Evolutionary conservation across 306 rosid species (phyloP), one percentile per base, ranked within the genome.

Genomic region (Macrotyloma uniflorum): DNA sequence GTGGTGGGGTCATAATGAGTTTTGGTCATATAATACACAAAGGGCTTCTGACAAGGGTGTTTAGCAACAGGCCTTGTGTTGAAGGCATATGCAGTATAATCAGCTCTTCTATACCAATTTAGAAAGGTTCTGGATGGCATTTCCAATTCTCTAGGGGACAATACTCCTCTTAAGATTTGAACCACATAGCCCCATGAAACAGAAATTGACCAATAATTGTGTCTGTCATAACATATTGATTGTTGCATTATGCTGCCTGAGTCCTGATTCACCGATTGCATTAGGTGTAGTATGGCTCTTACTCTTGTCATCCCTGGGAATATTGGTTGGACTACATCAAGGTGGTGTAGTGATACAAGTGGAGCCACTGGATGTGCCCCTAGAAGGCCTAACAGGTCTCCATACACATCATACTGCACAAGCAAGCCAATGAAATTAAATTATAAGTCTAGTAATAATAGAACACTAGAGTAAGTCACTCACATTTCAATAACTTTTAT

Each of bases 361-460:
- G 98, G 98, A 16, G 96, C 72, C 72, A 93, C 90, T 0, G 96
- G 98, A 83, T 95, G 99, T 33, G 97, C 96, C 16, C 90, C 90
- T 19, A 91, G 54, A 59, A 95, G 98, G 2, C 98, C 98, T 75
- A 90, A 14, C 10, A 93, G 81, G 74, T 90, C 88, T 67, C 99
- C 99, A 61, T 92, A 89, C 70, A 95, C 98, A 83, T 95, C 98
- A 67, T 91, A 91, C 99, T 95, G 95, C 87, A 89, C 45, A 55
- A 72, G 1, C 70, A 71, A 80, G 15, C 2, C 19, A 47, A 81
- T 8, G 53, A 5, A 36, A 81, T 67, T 12, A 69, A 47, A 42
- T 55, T 70, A 13, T n/a, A 42, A 24, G 0, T 10, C 47, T 57
- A 19, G 40, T 35, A 38, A 63, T 8, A 30, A 16, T 61, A 61